Conservation (phyloP, 441 rosid genomes). For the Raphanus hybrid region DNA sequence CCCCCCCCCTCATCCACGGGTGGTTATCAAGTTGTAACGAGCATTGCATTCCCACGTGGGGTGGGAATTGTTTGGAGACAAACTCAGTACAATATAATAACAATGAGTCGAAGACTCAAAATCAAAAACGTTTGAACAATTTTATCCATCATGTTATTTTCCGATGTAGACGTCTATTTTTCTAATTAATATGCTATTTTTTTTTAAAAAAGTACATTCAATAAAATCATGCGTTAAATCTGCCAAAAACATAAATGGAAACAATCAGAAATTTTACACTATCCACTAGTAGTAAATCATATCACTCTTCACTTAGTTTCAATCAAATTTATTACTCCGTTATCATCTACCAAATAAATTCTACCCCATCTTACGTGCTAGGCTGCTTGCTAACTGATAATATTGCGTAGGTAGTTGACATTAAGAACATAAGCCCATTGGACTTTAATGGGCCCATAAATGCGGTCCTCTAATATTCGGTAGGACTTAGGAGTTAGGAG, state of each 20-base stretch:
- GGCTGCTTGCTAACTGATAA: neutral
- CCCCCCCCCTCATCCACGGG: too few species aligned
- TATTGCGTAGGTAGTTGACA: neutral
- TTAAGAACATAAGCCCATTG: slow-evolving; percentile 9
- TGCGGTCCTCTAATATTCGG: neutral
- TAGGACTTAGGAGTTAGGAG: slow-evolving; percentile 13
- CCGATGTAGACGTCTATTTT: neutral
- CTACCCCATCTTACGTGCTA: neutral
- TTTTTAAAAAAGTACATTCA: neutral
- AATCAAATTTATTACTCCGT: neutral
- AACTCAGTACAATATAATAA: neutral
- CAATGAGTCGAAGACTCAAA: neutral
- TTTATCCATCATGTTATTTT: neutral
- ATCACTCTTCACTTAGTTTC: neutral
- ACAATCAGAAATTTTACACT: too few species aligned
- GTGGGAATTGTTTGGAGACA: neutral
- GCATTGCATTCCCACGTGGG: neutral
- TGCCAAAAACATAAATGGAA: too few species aligned
- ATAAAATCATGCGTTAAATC: neutral
- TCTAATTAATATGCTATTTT: too few species aligned
- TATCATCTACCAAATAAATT: neutral
- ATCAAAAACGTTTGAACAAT: neutral
- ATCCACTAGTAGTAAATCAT: neutral
- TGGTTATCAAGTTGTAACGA: too few species aligned
- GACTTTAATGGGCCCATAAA: slow-evolving; percentile 5